Evolutionary conservation across 225 moss, liverwort and hornwort species (phyloP), one percentile per base, ranked within the genome.

Genomic region (Physcomitrium patens): DNA sequence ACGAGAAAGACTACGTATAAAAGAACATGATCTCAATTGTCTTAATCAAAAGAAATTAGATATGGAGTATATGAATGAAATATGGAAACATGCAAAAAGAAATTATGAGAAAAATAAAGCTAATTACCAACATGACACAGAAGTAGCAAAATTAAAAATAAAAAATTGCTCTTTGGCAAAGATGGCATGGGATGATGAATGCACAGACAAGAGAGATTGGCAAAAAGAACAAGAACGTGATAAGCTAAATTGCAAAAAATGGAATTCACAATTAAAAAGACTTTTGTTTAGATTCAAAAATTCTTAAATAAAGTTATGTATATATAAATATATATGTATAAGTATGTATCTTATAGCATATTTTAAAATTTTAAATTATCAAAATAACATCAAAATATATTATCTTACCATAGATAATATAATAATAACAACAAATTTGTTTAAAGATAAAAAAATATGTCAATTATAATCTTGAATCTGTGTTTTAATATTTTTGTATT

Each of bases 241-340:
- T 19, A 78, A 63, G 9, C 0, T 63, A 0, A 85, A 85, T 66
- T 63, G 73, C 4, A 12, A 72, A 42, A 50, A 77, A 52, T 88
- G 85, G 88, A 85, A 88, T 63, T 58, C 72, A 0, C 54, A 22
- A 0, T 19, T 88, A 0, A 47, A 9, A 4, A 74, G 80, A 18
- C 44, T 85, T 58, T 76, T 85, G 0, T 74, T 17, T 7, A 60
- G 42, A 3, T 87, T 84, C 51, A 84, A 71, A 69, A 84, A 81
- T n/a, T 81, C 81, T 68, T 79, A 54, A 54, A 37, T 24, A 24
- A 24, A 24, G 24, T 24, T 24, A 24, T 24, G 1, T 24, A 24
- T 24, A 24, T 24, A 24, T 24, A 24, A 1, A 24, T 24, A 24
- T 24, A 24, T 24, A 24, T 24, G 1, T 24, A 24, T 24, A 24